phyloP scores from a whole-genome alignment of 352 stramenopile genomes.

The Globisporangium lucens region DNA sequence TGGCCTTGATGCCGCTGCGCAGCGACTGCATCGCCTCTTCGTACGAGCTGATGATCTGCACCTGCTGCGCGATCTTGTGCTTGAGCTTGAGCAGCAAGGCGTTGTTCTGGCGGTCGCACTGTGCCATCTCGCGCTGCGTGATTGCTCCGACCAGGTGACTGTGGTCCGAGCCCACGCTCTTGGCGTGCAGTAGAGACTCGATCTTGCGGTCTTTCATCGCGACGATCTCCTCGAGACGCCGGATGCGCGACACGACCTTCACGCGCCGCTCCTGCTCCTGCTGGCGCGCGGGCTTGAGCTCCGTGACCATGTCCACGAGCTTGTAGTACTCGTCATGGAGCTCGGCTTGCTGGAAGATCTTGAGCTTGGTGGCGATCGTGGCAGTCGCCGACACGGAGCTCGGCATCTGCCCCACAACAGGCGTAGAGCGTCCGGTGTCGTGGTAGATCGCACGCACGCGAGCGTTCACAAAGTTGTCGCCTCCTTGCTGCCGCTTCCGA shows the following conservation, averaged over 20 bases:
- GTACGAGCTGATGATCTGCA: constrained; percentile 45
- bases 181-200: constrained; percentile 46
- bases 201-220: constrained; percentile 71
- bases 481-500: constrained; percentile 31
- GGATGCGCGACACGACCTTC: constrained; percentile 45
- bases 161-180: constrained; percentile 21
- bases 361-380: constrained; percentile 33
- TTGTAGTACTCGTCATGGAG: constrained; percentile 63
- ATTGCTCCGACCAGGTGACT: constrained; percentile 1
- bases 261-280: constrained; percentile 48
- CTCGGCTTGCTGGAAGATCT: constrained; percentile 51
- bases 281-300: constrained; percentile 44
- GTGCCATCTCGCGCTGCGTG: constrained; percentile 37
- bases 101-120: constrained; percentile 49
- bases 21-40: constrained; percentile 61
- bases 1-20: constrained; percentile 42
- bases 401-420: constrained; percentile 19
- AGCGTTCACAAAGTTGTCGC: constrained; percentile 31
- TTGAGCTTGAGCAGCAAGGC: constrained; percentile 46
- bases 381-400: constrained; percentile 23
- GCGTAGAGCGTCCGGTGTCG: constrained; percentile 28
- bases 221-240: constrained; percentile 60
- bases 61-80: constrained; percentile 54
- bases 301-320: constrained; percentile 46
- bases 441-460: constrained; percentile 52